Base-by-base conservation (phyloP, 169 alveolate species). In the Plasmodium gonderi region DNA sequence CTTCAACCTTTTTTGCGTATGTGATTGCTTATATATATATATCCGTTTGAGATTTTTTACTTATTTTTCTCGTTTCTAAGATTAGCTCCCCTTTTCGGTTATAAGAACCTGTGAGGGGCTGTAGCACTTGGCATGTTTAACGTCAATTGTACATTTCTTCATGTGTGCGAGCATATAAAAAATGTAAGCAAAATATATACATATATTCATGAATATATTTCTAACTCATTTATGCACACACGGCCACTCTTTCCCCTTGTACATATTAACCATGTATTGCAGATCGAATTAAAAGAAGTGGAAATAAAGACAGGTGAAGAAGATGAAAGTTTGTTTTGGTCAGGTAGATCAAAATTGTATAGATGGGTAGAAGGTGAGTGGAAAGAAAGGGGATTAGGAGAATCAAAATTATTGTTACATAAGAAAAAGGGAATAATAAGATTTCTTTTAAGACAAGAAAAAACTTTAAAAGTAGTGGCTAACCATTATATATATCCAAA, bases 341-440 rank as follows among this genome's bases (percentile, higher is more conserved):
- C 97, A 65, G 97, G 95, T 33, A 91, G 99, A 60, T 98, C 99
- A 38, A 98, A 98, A 95, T 96, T 98, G 79, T 98, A 97, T 95
- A 96, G 99, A 79, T 97, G 97, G 97, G 95, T 85, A 49, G 95
- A 95, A 0, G 98, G 97, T 14, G 99, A 98, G 92, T 98, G 99
- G 99, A 98, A 98, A 94, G 99, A 98, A 94, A 95, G 99, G 65
- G 99, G 99, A 29, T 96, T 98, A 23, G 99, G 99, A 0, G 99
- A 98, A 69, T 96, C 99, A 31, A 98, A 98, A 95, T 96, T 98
- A 80, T 96, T 98, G 92, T 96, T 97, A 92, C 99, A 98, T 96
- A 98, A 97, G 91, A 97, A 97, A 17, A 95, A 97, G 2, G 98
- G 98, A 74, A 97, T 93, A 79, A 98, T 98, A 40, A 96, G 99